Conservation (phyloP, 176 grass and related monocot species). For the Avena sativa region DNA sequence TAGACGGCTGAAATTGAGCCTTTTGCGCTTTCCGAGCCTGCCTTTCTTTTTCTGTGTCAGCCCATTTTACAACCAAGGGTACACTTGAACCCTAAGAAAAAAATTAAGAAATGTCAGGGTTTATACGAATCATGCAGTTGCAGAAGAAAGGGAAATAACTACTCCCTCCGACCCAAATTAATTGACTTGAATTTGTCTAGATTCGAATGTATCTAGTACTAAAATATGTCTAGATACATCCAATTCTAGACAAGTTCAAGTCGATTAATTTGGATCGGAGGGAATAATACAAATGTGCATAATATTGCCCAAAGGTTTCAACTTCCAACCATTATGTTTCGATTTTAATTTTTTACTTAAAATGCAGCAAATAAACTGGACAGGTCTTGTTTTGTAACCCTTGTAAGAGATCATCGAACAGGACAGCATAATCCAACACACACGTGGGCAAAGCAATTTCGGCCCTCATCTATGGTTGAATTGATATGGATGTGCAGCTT, state of each 20-base stretch:
- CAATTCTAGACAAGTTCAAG: no score
- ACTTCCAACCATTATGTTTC: neutral
- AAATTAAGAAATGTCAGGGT: constrained; percentile 20
- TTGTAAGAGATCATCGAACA: neutral
- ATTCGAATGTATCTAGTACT: neutral
- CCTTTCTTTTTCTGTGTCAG: constrained; percentile 99
- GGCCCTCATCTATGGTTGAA: neutral
- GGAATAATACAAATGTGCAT: neutral
- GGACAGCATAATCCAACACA: constrained; percentile 7
- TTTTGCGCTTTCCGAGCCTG: constrained; percentile 93
- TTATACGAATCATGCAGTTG: constrained; percentile 13
- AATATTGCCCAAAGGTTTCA: neutral
- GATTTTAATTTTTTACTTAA: neutral
- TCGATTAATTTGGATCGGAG: no score
- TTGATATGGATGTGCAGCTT: constrained; percentile 6
- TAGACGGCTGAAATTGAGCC: constrained; percentile 74
- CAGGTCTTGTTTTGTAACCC: neutral
- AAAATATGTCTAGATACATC: no score
- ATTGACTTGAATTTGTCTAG: no score
- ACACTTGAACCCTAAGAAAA: constrained; percentile 87
- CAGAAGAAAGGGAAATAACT: constrained; percentile 8
- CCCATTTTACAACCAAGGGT: constrained; percentile 99
- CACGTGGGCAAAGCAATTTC: constrained; percentile 10
- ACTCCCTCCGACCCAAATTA: no score
- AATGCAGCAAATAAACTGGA: constrained; percentile 16